Evolutionary conservation across 2,329 filamentous ascomycete genomes (phyloP).

Genomic region (Sporothrix mexicana): DNA sequence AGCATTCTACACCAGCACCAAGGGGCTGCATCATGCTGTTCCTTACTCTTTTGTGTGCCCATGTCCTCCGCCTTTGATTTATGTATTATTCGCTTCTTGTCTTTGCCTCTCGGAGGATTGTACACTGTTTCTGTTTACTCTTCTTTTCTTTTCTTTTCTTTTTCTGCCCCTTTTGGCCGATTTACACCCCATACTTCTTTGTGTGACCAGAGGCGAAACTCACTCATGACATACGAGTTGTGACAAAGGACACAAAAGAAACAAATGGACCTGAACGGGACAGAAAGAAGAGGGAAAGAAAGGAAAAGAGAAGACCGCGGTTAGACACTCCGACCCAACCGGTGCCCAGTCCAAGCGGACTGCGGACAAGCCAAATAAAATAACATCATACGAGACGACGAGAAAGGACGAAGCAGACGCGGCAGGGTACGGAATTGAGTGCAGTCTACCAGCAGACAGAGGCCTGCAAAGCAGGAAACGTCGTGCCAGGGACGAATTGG

Average conservation of each 20-base stretch:
- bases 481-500: background rate
- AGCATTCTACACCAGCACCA: background rate
- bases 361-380: background rate
- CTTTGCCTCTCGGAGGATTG: background rate
- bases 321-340: background rate
- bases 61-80: too few relatives aligned
- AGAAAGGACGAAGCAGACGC: background rate
- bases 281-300: background rate
- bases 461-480: slow-evolving; percentile 8
- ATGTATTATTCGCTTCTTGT: background rate
- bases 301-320: background rate
- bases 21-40: background rate
- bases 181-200: background rate
- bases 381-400: slow-evolving; percentile 24
- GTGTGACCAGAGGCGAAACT: background rate
- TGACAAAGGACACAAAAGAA: background rate
- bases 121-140: background rate
- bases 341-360: background rate
- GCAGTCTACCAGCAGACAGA: background rate
- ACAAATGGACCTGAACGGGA: background rate
- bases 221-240: background rate
- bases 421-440: slow-evolving; percentile 1
- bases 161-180: slow-evolving; percentile 3
- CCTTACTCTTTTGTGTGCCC: background rate
- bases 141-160: background rate